phyloP scores from a whole-genome alignment of 2,329 filamentous ascomycete species.

The Sarocladium brachiariae region DNA sequence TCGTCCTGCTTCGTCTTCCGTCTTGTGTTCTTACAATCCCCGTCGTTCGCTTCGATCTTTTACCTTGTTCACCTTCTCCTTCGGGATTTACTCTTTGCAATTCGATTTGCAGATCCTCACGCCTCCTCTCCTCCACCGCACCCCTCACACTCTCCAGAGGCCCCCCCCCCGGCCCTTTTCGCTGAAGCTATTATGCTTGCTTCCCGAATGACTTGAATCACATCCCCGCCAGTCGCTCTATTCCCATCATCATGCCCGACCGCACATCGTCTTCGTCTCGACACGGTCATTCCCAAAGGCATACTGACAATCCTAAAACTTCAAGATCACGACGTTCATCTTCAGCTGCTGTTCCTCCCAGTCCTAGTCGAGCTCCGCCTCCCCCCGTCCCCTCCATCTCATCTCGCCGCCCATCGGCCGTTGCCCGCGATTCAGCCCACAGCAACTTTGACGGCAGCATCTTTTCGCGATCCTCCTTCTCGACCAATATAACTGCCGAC shows the following conservation, averaged over 20 bases:
- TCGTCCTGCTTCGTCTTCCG: neutral
- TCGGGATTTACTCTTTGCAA: neutral
- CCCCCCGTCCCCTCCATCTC: conserved; percentile 7
- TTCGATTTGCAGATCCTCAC: neutral
- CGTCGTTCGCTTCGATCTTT: neutral
- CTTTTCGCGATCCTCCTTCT: conserved; percentile 13
- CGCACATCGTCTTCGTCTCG: conserved; percentile 1
- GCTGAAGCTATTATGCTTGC: conserved; percentile 2
- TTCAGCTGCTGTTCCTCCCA: conserved; percentile 3
- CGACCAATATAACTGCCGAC: conserved; percentile 11
- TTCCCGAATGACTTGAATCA: neutral
- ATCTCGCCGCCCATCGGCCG: conserved; percentile 14
- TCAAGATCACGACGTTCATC: conserved; percentile 8
- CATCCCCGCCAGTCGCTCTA: neutral
- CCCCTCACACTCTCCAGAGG: neutral
- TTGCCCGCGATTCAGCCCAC: conserved; percentile 18
- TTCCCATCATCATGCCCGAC: conserved; percentile 6
- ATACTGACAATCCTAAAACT: conserved; percentile 1
- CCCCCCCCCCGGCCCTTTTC: neutral
- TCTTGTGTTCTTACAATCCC: neutral
- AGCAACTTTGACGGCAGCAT: conserved; percentile 16
- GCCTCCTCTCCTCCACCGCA: neutral
- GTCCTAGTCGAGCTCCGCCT: conserved; percentile 6
- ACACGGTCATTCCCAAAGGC: conserved; percentile 7
- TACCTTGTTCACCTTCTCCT: neutral